Evolutionary conservation across 2,329 filamentous ascomycete genomes (phyloP).

Genomic region (Akanthomyces muscarius): DNA sequence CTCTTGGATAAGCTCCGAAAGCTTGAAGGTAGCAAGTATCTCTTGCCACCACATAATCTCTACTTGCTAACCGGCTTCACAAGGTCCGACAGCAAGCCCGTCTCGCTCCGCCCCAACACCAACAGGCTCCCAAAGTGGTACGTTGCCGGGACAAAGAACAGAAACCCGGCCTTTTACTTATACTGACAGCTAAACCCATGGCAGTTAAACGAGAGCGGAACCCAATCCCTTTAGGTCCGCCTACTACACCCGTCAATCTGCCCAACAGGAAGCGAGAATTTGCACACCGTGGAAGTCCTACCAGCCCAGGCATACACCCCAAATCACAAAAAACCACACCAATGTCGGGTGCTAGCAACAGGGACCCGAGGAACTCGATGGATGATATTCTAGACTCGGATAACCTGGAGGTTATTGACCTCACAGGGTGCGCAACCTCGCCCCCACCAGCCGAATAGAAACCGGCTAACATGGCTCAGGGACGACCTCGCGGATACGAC

Average conservation of each 20-base stretch:
- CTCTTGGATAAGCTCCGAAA: neutral
- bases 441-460: constrained; percentile 17
- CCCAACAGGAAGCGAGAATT: constrained; percentile 9
- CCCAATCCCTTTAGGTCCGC: neutral
- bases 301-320: neutral
- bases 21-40: neutral
- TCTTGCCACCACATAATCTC: neutral
- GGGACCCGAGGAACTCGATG: neutral
- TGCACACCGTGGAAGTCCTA: constrained; percentile 4
- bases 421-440: constrained; percentile 36
- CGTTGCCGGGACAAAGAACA: neutral
- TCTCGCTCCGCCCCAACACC: neutral
- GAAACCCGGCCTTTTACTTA: neutral
- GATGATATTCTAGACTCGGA: constrained; percentile 1
- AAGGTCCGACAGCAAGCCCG: neutral
- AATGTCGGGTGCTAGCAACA: neutral
- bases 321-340: constrained; percentile 30
- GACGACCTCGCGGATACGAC: constrained; percentile 32
- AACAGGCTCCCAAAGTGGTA: neutral
- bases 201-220: neutral
- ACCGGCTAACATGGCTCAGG: constrained; percentile 25
- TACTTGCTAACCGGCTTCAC: too few relatives aligned
- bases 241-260: constrained; percentile 2
- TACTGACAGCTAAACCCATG: neutral
- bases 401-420: constrained; percentile 34